These are phyloP conservation scores for Pugionium dolabratum DNA, from an alignment of 345 rosid genomes.

Conservation along the genomic window DNA sequence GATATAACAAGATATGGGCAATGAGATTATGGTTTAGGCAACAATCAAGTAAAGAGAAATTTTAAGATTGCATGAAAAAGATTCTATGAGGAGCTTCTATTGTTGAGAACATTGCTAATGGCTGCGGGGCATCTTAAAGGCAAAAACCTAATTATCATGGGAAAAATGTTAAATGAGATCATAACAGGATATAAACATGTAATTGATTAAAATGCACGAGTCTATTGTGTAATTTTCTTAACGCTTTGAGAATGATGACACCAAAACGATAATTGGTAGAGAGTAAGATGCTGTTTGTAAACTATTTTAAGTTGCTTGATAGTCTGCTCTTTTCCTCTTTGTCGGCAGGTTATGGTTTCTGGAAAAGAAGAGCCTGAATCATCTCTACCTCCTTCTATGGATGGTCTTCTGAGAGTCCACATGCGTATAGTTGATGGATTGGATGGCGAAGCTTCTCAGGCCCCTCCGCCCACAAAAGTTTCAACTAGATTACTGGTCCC, in stretches of 20 bases:
- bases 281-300: neutral
- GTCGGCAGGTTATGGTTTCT: constrained; percentile 88
- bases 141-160: constrained; percentile 27
- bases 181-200: constrained; percentile 27
- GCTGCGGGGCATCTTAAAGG: constrained; percentile 28
- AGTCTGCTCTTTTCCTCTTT: constrained; percentile 33
- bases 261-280: neutral
- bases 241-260: constrained; percentile 24
- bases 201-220: constrained; percentile 28
- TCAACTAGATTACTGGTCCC: constrained; percentile 95
- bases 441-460: constrained; percentile 80
- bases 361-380: constrained; percentile 98
- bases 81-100: too few relatives aligned
- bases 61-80: constrained; percentile 32
- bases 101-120: neutral
- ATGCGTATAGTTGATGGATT: constrained; percentile 86
- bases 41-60: constrained; percentile 28
- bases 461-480: constrained; percentile 62
- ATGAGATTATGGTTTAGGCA: constrained; percentile 39
- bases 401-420: constrained; percentile 95
- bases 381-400: constrained; percentile 91
- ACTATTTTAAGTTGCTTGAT: neutral
- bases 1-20: constrained; percentile 41
- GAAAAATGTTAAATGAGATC: constrained; percentile 9
- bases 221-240: constrained; percentile 2